Conservation (phyloP, 2,329 filamentous ascomycete genomes). For the Blastomyces parvus region DNA sequence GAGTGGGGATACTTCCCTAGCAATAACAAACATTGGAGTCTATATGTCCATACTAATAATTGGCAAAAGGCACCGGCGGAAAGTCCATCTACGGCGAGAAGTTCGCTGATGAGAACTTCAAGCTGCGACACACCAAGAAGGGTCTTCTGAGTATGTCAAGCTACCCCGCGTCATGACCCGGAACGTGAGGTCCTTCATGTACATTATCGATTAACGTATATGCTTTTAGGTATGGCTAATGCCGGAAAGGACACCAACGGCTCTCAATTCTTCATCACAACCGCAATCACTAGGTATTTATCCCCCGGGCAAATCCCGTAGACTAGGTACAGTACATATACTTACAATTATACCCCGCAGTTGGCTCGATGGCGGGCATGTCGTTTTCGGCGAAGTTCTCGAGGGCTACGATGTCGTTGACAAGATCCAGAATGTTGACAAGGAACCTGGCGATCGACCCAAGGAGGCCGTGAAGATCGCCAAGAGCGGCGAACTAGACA, state of each 20-base stretch:
- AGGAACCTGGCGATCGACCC: constrained; percentile 50
- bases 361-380: constrained; percentile 56
- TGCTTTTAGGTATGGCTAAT: constrained; percentile 51
- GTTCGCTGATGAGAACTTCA: constrained; percentile 63
- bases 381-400: constrained; percentile 60
- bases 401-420: constrained; percentile 59
- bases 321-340: neutral
- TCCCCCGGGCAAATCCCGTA: neutral
- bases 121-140: constrained; percentile 57
- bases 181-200: neutral
- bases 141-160: constrained; percentile 48
- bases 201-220: neutral
- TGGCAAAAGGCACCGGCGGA: constrained; percentile 48
- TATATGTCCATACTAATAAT: neutral
- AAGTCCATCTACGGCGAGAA: constrained; percentile 60
- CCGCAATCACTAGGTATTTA: constrained; percentile 44
- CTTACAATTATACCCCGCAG: constrained; percentile 19
- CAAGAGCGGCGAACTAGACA: constrained; percentile 56
- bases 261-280: constrained; percentile 60
- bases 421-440: constrained; percentile 54
- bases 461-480: constrained; percentile 51
- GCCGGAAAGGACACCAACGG: constrained; percentile 56
- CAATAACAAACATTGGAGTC: neutral
- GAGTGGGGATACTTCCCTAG: constrained; percentile 12
- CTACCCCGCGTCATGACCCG: neutral